These are phyloP conservation scores for Mucuna pruriens DNA, from an alignment of 306 rosid genomes.

Conservation along the genomic window DNA sequence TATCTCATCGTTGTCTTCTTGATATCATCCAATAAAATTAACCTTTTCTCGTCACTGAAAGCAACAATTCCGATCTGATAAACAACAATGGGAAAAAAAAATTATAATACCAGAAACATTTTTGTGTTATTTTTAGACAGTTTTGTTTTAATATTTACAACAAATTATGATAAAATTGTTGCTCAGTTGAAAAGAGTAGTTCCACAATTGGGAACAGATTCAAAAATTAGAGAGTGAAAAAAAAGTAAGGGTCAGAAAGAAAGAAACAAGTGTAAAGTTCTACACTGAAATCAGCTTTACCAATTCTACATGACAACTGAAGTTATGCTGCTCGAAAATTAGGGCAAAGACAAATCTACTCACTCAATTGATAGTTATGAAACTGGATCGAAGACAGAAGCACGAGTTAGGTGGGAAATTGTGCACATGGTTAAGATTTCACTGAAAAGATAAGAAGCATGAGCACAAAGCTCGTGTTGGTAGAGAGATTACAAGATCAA, in stretches of 20 bases:
- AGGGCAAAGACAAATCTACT: slow-evolving; percentile 40
- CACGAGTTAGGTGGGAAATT: not conserved
- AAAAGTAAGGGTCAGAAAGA: slow-evolving; percentile 8
- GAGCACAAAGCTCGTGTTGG: not conserved
- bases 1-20: slow-evolving; percentile 12
- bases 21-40: not conserved
- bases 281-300: slow-evolving; percentile 23
- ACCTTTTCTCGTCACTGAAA: slow-evolving; percentile 25
- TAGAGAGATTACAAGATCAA: slow-evolving; percentile 23
- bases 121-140: not conserved
- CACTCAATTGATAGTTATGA: slow-evolving; percentile 23
- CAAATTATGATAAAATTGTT: slow-evolving; percentile 17
- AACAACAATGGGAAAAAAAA: not conserved
- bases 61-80: not conserved
- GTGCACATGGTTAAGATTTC: slow-evolving; percentile 32
- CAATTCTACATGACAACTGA: slow-evolving; percentile 7
- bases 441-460: slow-evolving; percentile 35
- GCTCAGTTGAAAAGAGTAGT: not conserved
- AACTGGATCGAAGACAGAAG: slow-evolving; percentile 27
- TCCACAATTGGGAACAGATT: not conserved
- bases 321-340: slow-evolving; percentile 9
- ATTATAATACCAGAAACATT: not conserved
- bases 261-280: not conserved
- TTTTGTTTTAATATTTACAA: not conserved
- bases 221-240: not conserved